Evolutionary conservation across 371 early-diverging fungal species (phyloP).

Genomic region (Nematocida minor): DNA sequence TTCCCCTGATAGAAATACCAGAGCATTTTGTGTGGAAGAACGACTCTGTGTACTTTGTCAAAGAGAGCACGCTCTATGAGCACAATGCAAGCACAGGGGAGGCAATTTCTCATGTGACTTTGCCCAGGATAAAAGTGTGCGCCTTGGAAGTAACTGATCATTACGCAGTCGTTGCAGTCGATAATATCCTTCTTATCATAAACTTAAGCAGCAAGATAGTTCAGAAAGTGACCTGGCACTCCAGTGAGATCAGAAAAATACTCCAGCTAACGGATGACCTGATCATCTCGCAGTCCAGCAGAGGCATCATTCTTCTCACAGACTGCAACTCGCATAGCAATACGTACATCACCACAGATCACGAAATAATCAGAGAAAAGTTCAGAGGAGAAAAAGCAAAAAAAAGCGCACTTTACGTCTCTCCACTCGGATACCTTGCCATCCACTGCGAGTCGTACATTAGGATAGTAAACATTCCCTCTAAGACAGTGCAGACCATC

Average conservation of each 20-base stretch:
- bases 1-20: background rate
- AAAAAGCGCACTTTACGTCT: background rate
- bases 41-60: background rate
- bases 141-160: conserved; percentile 1
- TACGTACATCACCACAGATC: background rate
- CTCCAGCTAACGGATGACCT: background rate
- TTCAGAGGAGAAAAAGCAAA: background rate
- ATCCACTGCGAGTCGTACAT: background rate
- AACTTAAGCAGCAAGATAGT: background rate
- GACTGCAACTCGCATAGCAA: conserved; percentile 15
- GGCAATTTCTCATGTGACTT: background rate
- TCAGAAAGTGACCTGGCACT: background rate
- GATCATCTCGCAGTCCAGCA: background rate
- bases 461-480: background rate
- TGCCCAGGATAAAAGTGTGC: background rate
- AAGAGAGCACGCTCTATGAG: background rate
- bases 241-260: background rate
- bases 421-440: background rate
- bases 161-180: background rate
- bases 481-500: background rate
- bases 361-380: background rate
- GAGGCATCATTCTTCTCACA: background rate
- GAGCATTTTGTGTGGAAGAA: background rate
- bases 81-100: background rate
- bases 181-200: background rate